Base-by-base conservation (phyloP, 345 rosid genomes). In the Nasturtium officinale region DNA sequence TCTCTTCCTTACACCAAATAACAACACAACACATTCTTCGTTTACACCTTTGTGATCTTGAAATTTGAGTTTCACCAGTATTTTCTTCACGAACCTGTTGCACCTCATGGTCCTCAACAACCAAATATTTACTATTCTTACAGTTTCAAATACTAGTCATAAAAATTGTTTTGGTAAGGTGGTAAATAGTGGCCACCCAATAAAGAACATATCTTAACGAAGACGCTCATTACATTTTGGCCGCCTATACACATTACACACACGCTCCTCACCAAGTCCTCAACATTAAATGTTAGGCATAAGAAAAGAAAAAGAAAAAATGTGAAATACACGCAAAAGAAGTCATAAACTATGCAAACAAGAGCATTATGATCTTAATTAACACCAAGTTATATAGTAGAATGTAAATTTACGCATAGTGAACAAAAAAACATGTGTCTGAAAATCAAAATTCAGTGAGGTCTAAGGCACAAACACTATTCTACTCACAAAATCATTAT, bases 1-100 rank as follows among this genome's bases (percentile, higher is more conserved):
- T 85, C 81, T 78, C 90, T 91, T 71, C 89, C 93, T 32, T 69
- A 9, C 7, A 32, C 65, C 33, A 69, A 67, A 2, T 74, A 67
- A 58, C 52, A 43, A 58, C 52, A 43, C 40, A 6, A 45, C 4
- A 45, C 20, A 7, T 45, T 45, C 50, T 45, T 45, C 50, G 6
- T 45, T 16, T 2, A 5, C 6, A 16, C 20, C 21, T 45, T 7
- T n/a, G 50, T 20, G 10, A 16, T 45, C 4, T 16, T n/a, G 3
- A 45, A 16, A 45, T 45, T 45, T 45, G 20, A 5, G 20, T 45
- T 6, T 45, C 9, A 13, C 9, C 9, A 6, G 2, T 15, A 6
- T 2, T 45, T 45, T n/a, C 18, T 45, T 45, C 9, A 3, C 20
- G 15, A n/a, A 45, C 48, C 15, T 42, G 17, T 42, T 42, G 7